Conservation (phyloP, 129 eudicot species). For the Tagetes erecta region DNA sequence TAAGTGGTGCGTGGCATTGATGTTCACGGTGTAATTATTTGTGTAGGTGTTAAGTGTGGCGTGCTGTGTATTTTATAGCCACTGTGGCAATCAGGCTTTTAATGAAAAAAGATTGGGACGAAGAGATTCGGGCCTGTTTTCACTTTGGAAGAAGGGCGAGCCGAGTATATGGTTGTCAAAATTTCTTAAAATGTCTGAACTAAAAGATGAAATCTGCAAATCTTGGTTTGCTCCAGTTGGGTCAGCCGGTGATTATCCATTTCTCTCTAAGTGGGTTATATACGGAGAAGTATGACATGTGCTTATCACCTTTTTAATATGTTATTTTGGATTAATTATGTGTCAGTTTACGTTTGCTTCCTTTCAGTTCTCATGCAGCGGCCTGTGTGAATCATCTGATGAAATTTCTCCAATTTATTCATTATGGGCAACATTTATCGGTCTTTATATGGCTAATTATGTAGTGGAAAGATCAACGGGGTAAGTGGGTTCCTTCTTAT, state of each 20-base stretch:
- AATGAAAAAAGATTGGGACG: slow-evolving; percentile 69
- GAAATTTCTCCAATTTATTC: slow-evolving; percentile 99
- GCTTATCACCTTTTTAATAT: not conserved
- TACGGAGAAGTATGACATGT: slow-evolving; percentile 80
- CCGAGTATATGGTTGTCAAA: slow-evolving; percentile 72
- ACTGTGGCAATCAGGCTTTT: slow-evolving; percentile 93
- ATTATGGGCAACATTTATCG: slow-evolving; percentile 96
- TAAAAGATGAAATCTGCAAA: slow-evolving; percentile 84
- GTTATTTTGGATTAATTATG: slow-evolving; percentile 18
- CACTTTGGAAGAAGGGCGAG: slow-evolving; percentile 86
- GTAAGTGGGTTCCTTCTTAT: slow-evolving; percentile 45
- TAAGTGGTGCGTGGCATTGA: not conserved
- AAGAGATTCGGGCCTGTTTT: slow-evolving; percentile 62
- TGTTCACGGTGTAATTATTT: slow-evolving; percentile 25
- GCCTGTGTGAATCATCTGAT: slow-evolving; percentile 80
- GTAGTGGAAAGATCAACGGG: slow-evolving; percentile 97
- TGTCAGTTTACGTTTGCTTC: not conserved
- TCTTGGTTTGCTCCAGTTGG: slow-evolving; percentile 99
- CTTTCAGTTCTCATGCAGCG: slow-evolving; percentile 76
- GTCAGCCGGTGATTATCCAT: slow-evolving; percentile 90
- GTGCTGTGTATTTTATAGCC: slow-evolving; percentile 98
- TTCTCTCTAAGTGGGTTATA: slow-evolving; percentile 95
- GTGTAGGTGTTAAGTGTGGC: slow-evolving; percentile 96
- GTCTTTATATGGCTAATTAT: slow-evolving; percentile 96
- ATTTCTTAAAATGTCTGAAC: slow-evolving; percentile 73